Evolutionary conservation across 768 basidiomycete genomes (phyloP).

Genomic region (Royoungia palumana): DNA sequence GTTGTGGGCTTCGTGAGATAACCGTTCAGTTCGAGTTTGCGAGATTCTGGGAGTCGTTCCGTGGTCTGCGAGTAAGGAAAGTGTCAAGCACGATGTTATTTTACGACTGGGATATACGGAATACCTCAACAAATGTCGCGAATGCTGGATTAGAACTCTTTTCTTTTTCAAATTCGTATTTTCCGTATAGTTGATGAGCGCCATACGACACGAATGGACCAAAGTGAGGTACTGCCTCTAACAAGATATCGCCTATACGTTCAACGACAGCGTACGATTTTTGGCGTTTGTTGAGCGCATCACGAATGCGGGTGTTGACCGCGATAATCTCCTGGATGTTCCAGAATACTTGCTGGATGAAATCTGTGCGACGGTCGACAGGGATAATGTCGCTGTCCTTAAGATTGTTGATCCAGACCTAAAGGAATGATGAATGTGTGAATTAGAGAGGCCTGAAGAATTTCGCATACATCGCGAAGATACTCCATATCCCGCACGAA

Average conservation of each 20-base stretch:
- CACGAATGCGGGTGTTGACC: conserved; percentile 88
- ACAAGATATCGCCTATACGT: conserved; percentile 84
- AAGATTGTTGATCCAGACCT: conserved; percentile 90
- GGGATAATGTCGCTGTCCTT: conserved; percentile 77
- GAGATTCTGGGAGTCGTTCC: conserved; percentile 90
- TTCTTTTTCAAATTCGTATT: conserved; percentile 99
- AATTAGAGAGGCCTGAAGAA: background rate
- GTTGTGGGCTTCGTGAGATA: conserved; percentile 99
- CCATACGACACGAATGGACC: conserved; percentile 94
- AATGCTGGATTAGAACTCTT: conserved; percentile 91
- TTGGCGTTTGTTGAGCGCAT: conserved; percentile 91
- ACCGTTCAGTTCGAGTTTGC: conserved; percentile 95
- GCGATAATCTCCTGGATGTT: conserved; percentile 91
- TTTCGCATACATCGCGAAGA: conserved; percentile 75
- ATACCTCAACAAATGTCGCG: conserved; percentile 91
- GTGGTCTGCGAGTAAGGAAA: conserved; percentile 56
- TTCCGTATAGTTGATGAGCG: conserved; percentile 95
- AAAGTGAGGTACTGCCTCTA: conserved; percentile 85
- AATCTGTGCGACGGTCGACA: conserved; percentile 69
- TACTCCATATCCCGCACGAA: conserved; percentile 99
- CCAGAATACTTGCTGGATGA: conserved; percentile 96
- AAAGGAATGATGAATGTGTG: conserved; percentile 2
- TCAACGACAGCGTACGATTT: conserved; percentile 94
- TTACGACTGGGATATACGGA: conserved; percentile 7
- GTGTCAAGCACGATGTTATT: background rate